These are phyloP conservation scores for Moricandia arvensis DNA, from an alignment of 345 rosid species.

Conservation along the genomic window DNA sequence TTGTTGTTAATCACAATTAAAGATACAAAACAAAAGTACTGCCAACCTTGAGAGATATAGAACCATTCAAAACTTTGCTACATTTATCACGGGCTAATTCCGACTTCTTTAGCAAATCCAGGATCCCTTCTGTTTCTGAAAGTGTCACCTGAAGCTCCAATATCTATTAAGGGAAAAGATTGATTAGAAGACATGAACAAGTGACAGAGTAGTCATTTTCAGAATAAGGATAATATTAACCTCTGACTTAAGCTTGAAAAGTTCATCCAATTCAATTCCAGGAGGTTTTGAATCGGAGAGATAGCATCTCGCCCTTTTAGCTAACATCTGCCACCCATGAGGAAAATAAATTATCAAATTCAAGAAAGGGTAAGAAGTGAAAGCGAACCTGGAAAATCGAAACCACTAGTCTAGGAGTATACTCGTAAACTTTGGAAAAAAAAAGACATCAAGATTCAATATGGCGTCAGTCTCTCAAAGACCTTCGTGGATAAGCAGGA, in stretches of 20 bases:
- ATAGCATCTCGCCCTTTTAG: constrained; percentile 50
- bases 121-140: constrained; percentile 58
- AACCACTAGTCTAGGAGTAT: not conserved
- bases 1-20: constrained; percentile 4
- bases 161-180: constrained; percentile 46
- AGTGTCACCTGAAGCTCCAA: constrained; percentile 67
- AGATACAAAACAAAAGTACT: constrained; percentile 11
- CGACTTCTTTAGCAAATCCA: constrained; percentile 50
- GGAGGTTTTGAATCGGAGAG: constrained; percentile 41
- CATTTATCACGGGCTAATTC: constrained; percentile 62
- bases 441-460: not conserved
- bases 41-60: constrained; percentile 57
- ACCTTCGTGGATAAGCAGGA: not conserved
- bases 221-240: constrained; percentile 39
- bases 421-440: not conserved
- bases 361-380: constrained; percentile 3
- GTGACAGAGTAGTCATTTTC: constrained; percentile 7
- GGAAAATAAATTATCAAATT: constrained; percentile 18
- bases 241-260: constrained; percentile 76
- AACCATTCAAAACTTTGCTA: constrained; percentile 50
- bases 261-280: constrained; percentile 53
- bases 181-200: constrained; percentile 9
- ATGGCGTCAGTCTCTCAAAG: not conserved
- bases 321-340: constrained; percentile 53
- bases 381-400: not conserved